These are phyloP conservation scores for Limnomonas spitsbergensis DNA, from an alignment of 139 green algal genomes.

Conservation along the genomic window DNA sequence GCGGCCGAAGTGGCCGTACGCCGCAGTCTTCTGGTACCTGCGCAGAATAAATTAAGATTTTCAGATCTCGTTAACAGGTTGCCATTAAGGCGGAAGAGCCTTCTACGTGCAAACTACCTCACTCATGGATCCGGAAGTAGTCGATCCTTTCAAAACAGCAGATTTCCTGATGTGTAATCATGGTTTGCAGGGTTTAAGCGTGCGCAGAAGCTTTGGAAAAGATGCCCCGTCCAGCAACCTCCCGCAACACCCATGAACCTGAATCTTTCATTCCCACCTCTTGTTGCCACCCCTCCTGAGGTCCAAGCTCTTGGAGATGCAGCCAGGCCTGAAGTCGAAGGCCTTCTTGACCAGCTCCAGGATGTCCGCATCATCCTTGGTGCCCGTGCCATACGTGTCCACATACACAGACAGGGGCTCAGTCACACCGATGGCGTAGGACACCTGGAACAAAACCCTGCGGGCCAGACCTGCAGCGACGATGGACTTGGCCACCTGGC, in stretches of 20 bases:
- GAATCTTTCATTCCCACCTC: no score
- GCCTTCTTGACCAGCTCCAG: slow-evolving; percentile 77
- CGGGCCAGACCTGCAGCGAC: slow-evolving; percentile 87
- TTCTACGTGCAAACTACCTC: no score
- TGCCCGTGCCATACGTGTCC: slow-evolving; percentile 97
- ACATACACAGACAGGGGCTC: slow-evolving; percentile 96
- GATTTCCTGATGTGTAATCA: no score
- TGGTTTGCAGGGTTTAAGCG: no score
- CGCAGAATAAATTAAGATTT: no score
- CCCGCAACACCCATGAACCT: no score
- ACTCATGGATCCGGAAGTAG: background rate
- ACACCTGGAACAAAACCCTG: slow-evolving; percentile 62
- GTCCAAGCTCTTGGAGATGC: slow-evolving; percentile 71
- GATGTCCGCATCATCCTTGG: slow-evolving; percentile 84
- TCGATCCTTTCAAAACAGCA: background rate
- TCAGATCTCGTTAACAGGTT: no score
- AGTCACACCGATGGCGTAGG: slow-evolving; percentile 95
- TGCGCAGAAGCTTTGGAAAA: no score
- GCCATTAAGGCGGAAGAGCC: no score
- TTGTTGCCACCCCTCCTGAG: slow-evolving; percentile 85
- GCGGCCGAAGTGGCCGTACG: slow-evolving; percentile 95
- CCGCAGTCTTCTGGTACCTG: slow-evolving; percentile 94
- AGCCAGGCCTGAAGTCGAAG: slow-evolving; percentile 86
- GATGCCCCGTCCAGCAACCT: no score
- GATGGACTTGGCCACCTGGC: slow-evolving; percentile 96